Conservation (phyloP, 1,284 basidiomycete species). For the Caloboletus firmus region DNA sequence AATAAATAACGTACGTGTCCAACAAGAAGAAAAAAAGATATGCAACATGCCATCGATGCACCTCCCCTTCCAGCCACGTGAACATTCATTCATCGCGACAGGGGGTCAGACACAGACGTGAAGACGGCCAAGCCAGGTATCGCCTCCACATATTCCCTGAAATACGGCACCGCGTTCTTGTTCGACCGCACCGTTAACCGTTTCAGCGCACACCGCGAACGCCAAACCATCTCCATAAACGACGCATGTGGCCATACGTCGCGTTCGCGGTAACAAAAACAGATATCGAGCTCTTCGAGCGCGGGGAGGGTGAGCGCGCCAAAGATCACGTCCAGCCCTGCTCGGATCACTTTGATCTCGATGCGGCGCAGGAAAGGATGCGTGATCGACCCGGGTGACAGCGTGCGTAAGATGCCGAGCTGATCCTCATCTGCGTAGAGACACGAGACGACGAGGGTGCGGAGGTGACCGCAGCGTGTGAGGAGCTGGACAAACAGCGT, state of each 20-base stretch:
- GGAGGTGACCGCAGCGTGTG: slow-evolving; percentile 23
- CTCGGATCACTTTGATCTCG: slow-evolving; percentile 33
- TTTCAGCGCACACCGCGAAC: slow-evolving; percentile 27
- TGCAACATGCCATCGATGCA: too few species aligned
- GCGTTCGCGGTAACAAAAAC: slow-evolving; percentile 32
- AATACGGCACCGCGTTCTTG: slow-evolving; percentile 19
- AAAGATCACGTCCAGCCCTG: slow-evolving; percentile 24
- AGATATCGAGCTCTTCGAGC: slow-evolving; percentile 35
- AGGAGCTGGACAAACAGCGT: slow-evolving; percentile 29
- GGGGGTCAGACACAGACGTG: slow-evolving; percentile 7
- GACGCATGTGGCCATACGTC: slow-evolving; percentile 30
- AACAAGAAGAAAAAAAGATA: too few species aligned
- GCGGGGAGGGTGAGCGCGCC: slow-evolving; percentile 24
- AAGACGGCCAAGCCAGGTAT: slow-evolving; percentile 26
- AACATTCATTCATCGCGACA: slow-evolving; percentile 3
- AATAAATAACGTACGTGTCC: too few species aligned
- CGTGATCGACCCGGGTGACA: slow-evolving; percentile 14
- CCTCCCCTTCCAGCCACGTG: too few species aligned
- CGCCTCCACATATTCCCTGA: slow-evolving; percentile 21
- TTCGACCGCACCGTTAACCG: slow-evolving; percentile 29
- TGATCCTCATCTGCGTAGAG: slow-evolving; percentile 23
- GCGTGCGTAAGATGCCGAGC: slow-evolving; percentile 7
- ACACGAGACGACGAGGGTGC: slow-evolving; percentile 24
- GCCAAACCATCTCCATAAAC: slow-evolving; percentile 26
- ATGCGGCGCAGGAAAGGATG: slow-evolving; percentile 25